These are phyloP conservation scores for Citrus mangshanensis DNA, from an alignment of 345 rosid genomes.

Conservation along the genomic window DNA sequence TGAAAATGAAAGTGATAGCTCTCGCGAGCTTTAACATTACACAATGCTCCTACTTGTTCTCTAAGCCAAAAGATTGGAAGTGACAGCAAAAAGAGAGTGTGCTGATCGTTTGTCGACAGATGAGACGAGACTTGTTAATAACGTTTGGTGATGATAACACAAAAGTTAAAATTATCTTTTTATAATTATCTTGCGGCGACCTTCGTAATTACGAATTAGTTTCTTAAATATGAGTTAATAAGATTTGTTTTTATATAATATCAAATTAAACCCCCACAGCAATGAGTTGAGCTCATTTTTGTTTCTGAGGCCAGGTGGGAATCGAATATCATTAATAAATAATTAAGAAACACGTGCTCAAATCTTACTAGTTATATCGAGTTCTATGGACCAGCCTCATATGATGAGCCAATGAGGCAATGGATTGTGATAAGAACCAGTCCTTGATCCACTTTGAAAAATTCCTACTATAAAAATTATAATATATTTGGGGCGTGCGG, in stretches of 20 bases:
- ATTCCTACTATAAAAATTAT: too few relatives aligned
- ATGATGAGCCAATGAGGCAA: background rate
- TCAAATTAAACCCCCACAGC: too few relatives aligned
- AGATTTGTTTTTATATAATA: too few relatives aligned
- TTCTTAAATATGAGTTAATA: too few relatives aligned
- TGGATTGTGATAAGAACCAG: background rate
- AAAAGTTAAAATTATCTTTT: background rate
- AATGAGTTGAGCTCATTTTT: too few relatives aligned
- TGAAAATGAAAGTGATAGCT: background rate
- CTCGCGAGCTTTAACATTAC: background rate
- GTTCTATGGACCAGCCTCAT: background rate
- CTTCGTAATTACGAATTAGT: too few relatives aligned
- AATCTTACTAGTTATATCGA: background rate
- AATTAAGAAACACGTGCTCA: background rate
- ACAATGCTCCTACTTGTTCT: background rate
- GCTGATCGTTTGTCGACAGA: background rate
- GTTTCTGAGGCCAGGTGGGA: background rate
- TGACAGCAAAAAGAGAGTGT: background rate
- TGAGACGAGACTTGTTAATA: background rate
- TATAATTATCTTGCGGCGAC: too few relatives aligned
- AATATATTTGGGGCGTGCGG: too few relatives aligned
- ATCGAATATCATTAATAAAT: background rate
- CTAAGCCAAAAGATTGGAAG: background rate
- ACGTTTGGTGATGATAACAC: background rate
- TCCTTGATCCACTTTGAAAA: background rate